Conservation (phyloP, 768 basidiomycete species). For the Suillus placidus region DNA sequence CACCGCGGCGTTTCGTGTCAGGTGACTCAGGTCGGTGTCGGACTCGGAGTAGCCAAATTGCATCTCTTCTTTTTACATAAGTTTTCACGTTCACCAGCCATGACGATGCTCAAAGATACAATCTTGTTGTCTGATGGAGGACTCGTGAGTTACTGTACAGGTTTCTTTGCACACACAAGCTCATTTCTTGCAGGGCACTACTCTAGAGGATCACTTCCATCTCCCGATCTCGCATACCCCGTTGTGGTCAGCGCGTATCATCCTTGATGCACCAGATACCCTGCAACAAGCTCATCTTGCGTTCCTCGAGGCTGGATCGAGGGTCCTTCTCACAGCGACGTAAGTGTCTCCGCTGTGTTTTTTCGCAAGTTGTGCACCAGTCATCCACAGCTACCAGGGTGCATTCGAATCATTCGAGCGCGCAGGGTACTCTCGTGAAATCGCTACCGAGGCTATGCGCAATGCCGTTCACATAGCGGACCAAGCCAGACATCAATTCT, state of each 20-base stretch:
- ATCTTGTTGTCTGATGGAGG: constrained; percentile 43
- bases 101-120: background rate
- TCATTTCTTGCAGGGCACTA: constrained; percentile 53
- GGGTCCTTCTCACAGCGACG: constrained; percentile 72
- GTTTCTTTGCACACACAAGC: background rate
- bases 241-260: constrained; percentile 73
- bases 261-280: constrained; percentile 52
- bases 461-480: constrained; percentile 53
- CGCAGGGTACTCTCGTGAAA: constrained; percentile 48
- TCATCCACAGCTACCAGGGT: constrained; percentile 61
- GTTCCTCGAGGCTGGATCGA: constrained; percentile 68
- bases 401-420: constrained; percentile 54
- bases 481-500: constrained; percentile 45
- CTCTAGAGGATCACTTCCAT: constrained; percentile 54
- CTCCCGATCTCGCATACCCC: constrained; percentile 53
- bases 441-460: constrained; percentile 53
- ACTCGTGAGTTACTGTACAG: constrained; percentile 37
- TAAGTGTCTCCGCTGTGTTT: constrained; percentile 28
- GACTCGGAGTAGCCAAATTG: background rate
- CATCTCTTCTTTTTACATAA: background rate
- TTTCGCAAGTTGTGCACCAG: background rate
- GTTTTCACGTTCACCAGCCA: background rate
- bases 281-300: constrained; percentile 62
- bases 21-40: background rate
- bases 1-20: background rate